Evolutionary conservation across 257 asterid genomes (phyloP), one percentile per base, ranked within the genome.

Genomic region (Sherardia arvensis): DNA sequence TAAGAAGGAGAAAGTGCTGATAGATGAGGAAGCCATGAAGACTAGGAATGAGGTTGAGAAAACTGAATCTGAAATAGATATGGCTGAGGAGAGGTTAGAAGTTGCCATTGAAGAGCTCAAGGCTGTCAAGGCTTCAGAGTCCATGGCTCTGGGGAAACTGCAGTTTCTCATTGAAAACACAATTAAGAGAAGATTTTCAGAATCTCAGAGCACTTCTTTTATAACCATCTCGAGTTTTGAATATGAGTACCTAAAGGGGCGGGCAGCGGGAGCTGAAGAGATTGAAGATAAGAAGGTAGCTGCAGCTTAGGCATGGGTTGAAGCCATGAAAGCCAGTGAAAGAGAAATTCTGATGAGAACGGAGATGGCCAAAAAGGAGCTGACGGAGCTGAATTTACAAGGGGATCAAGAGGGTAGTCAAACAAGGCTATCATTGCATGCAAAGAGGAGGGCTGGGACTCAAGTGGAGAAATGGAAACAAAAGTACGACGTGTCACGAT

Each of bases 231-330:
- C 98, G 18, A 83, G 62, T 53, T 88, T 85, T 57, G 97, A 92
- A 75, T 89, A 86, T 0, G 87, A 85, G 74, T 92, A 92, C 81
- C 80, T 92, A 62, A 82, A 17, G 28, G 93, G 85, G 30, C 84
- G 79, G 25, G 97, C 97, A 28, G 79, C 77, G 48, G 81, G 67
- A 59, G 96, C 96, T 22, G 78, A 75, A 69, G 91, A 79, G 67
- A 71, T 92, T 27, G 99, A 96, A 7, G 90, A 87, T 69, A 85
- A 82, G 79, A 92, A 89, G 51, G 89, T 92, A 38, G 91, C 75
- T 43, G 99, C 99, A 28, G 93, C 90, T 59, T 77, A 80, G 77
- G 97, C 99, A 29, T 92, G 99, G 99, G 64, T 81, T 7, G 95
- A 85, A 71, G 91, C 99, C 49, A 73, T 89, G 28, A 84, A 85